Base-by-base conservation (phyloP, 495 filamentous ascomycete genomes). In the Sordaria brevicollis region DNA sequence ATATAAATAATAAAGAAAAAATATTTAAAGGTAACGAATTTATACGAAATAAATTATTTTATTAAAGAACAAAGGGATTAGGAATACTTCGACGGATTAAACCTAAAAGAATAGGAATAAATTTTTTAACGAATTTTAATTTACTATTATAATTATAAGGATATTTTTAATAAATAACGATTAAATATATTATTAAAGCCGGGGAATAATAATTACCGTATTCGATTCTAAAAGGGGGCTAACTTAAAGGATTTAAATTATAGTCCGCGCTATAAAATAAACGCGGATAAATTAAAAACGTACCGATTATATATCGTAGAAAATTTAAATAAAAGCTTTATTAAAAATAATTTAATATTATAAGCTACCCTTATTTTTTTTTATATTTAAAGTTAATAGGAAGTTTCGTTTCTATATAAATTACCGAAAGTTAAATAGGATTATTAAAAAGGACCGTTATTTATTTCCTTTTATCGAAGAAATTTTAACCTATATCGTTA, bases 391-490 rank as follows among this genome's bases (percentile, higher is more conserved):
- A 66, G 67, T 65, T n/a, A 35, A 9, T 1, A 72, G 33, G 76
- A 78, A 8, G 70, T 68, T 0, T 41, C 85, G 0, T 66, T 71
- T 89, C 39, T 87, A 77, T 76, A 71, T 86, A 0, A 77, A 87
- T 65, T 87, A 83, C 66, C 70, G 75, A 6, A 73, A 71, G 8
- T 66, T 86, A 0, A 88, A 87, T 67, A 54, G 25, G 0, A 66
- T 85, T 0, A 86, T 76, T 0, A 73, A 71, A 4, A 84, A 83
- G 69, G 79, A 88, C 39, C 36, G 73, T 0, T 84, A 86, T 62
- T 79, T 81, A 0, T 54, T 87, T 0, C 83, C 81, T 0, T 62
- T 85, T 8, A 84, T 86, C 29, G 57, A 83, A n/a, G 78, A 88
- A 69, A 75, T 77, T 0, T 65, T 86, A 6, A n/a, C n/a, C n/a